Evolutionary conservation across 805 yeast genomes (phyloP), one percentile per base, ranked within the genome.

Genomic region (Barnettozyma sp.): DNA sequence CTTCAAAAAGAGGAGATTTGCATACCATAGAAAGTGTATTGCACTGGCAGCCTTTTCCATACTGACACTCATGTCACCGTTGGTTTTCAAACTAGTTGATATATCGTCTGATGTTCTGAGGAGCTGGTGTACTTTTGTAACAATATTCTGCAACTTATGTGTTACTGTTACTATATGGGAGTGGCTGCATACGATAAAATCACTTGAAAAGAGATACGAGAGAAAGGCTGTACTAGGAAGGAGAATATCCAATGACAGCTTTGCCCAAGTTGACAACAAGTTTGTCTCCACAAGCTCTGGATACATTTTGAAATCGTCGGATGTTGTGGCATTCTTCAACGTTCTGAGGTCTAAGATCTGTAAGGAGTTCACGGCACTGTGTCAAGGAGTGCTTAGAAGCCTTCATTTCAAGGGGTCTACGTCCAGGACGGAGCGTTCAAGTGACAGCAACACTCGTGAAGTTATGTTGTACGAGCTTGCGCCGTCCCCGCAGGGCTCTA

Each of bases 161-260:
- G 56, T 75, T 4, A 58, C 70, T 13, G 71, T 78, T 1, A 62
- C 73, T 17, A 64, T 76, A 1, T 78, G 83, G 81, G 85, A 79
- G 55, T 76, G 85, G 80, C 55, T 76, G 8, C 71, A 63, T 46
- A 68, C 74, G 29, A 73, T 77, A 27, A 68, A 71, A 42, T 49
- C 63, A 13, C 50, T 71, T 28, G 79, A 75, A 42, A 63, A 66
- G 41, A 55, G 65, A 22, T 54, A 61, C 20, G 85, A 79, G 42
- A 59, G 68, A 33, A 60, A 62, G 43, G 80, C 80, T 1, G 72
- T 81, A 8, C 64, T 80, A 30, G 88, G 88, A 0, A 63, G 86
- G 41, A 65, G 72, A 41, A 68, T 77, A 22, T 52, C 56, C 2
- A 58, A 63, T 33, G 76, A 72, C 33, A 74, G 70, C 38, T 60